Conservation (phyloP, 1,284 basidiomycete species). For the Trichosporon sp. region DNA sequence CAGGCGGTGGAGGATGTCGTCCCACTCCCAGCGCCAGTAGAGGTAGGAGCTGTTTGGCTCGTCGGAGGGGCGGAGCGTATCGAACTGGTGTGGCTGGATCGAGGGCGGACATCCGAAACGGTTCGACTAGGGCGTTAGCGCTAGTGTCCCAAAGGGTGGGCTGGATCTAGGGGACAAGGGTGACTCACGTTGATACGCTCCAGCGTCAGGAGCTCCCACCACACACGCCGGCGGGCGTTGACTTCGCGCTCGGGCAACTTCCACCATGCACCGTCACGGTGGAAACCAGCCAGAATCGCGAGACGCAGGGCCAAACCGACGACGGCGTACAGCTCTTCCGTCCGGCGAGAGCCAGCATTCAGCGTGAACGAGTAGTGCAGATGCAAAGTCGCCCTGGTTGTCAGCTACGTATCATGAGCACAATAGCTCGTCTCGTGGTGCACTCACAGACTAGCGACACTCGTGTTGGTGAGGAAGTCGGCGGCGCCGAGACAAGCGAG, state of each 20-base stretch:
- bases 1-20: constrained; percentile 18
- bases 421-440: too few species aligned
- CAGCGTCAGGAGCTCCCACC: constrained; percentile 16
- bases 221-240: constrained; percentile 8
- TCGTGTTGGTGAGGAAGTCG: constrained; percentile 14
- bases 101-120: constrained; percentile 13
- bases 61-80: constrained; percentile 4
- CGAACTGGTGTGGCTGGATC: constrained; percentile 14
- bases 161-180: not conserved
- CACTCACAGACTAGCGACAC: constrained; percentile 12
- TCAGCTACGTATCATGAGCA: not conserved
- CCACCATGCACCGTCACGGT: constrained; percentile 14
- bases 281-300: not conserved
- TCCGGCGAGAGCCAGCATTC: not conserved
- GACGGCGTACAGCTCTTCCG: constrained; percentile 9
- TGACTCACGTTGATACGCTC: constrained; percentile 12
- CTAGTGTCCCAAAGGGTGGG: too few species aligned
- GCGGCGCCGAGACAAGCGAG: constrained; percentile 9
- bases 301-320: constrained; percentile 4
- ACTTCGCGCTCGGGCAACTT: constrained; percentile 14
- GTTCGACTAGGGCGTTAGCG: constrained; percentile 1
- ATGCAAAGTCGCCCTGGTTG: not conserved
- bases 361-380: constrained; percentile 20
- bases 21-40: constrained; percentile 17
- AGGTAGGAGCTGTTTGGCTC: constrained; percentile 9